Conservation (phyloP, 768 basidiomycete genomes). For the Podaxis rugospora region DNA sequence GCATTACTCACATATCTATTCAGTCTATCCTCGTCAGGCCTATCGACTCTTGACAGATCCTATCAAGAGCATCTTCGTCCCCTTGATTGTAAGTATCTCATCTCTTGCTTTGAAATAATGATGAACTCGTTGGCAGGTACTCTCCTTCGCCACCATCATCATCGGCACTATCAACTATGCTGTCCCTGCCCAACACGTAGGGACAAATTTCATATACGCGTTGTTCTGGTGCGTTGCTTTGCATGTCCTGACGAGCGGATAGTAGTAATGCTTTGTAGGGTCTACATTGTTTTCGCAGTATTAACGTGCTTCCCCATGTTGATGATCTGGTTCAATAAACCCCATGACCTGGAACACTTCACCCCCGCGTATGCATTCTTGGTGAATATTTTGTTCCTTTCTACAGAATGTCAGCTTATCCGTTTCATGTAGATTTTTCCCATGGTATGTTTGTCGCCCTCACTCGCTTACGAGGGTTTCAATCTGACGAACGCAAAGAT, state of each 20-base stretch:
- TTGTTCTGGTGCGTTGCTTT: conserved; percentile 36
- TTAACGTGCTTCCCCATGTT: conserved; percentile 42
- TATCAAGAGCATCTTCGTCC: conserved; percentile 40
- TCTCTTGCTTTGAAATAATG: neutral
- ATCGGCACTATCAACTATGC: conserved; percentile 45
- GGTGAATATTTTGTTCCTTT: conserved; percentile 20
- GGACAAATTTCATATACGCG: conserved; percentile 30
- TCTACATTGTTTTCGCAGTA: conserved; percentile 34
- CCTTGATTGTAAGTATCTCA: conserved; percentile 19
- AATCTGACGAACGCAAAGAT: conserved; percentile 23
- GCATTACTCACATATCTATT: neutral
- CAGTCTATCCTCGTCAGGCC: conserved; percentile 43
- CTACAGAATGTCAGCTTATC: neutral
- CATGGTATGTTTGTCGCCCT: conserved; percentile 24
- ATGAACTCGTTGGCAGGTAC: conserved; percentile 24
- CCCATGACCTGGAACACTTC: conserved; percentile 38
- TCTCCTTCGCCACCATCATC: conserved; percentile 47
- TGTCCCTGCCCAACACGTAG: conserved; percentile 31
- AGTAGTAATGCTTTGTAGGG: conserved; percentile 21
- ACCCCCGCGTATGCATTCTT: conserved; percentile 32
- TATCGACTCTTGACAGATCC: conserved; percentile 39
- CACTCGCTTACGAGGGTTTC: neutral
- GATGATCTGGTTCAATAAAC: conserved; percentile 45
- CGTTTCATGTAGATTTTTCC: conserved; percentile 22
- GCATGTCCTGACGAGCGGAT: neutral